Conservation (phyloP, 106 monocot species). For the Dendrobium chrysotoxum region DNA sequence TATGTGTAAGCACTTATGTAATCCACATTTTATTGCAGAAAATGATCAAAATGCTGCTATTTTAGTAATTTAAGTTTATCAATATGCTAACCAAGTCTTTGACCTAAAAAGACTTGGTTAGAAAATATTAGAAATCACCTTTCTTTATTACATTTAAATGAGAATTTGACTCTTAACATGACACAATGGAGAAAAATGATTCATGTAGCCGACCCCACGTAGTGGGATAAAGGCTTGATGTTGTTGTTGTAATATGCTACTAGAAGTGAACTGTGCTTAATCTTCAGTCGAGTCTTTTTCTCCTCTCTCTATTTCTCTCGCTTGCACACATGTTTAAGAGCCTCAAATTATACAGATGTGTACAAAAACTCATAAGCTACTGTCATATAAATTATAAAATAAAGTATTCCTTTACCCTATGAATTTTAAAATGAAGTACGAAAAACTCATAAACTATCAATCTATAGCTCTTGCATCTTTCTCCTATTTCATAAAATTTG, state of each 20-base stretch:
- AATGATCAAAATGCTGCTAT: not conserved
- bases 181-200: no score
- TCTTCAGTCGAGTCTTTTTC: not conserved
- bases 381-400: not conserved
- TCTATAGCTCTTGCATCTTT: not conserved
- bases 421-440: no score
- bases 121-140: no score
- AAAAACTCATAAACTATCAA: not conserved
- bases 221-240: no score
- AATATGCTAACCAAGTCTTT: no score
- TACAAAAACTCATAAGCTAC: not conserved
- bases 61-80: not conserved
- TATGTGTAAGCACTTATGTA: not conserved
- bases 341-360: not conserved
- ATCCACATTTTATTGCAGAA: not conserved
- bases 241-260: no score
- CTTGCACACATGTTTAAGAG: not conserved
- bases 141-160: no score
- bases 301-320: not conserved
- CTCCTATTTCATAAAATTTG: not conserved
- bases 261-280: constrained; percentile 1
- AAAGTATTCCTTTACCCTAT: not conserved
- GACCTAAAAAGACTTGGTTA: no score
- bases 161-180: no score
- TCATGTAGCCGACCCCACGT: no score